phyloP scores from a whole-genome alignment of 2,329 filamentous ascomycete species.

The Phialocephala sp. region DNA sequence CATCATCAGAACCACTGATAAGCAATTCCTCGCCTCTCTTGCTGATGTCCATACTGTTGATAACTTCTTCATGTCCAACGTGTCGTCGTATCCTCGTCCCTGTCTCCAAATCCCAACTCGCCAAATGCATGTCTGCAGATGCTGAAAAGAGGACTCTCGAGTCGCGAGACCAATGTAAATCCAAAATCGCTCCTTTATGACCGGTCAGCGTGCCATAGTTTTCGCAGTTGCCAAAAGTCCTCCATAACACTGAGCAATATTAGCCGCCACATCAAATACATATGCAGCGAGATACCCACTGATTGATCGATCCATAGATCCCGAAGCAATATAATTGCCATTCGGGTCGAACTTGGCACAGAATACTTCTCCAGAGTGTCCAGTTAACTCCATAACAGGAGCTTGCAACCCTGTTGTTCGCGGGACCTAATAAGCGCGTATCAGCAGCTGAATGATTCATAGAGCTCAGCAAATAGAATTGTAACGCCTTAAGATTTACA shows the following conservation, averaged over 20 bases:
- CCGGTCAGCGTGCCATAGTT: slow-evolving; percentile 91
- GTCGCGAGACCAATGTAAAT: slow-evolving; percentile 96
- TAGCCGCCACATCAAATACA: slow-evolving; percentile 30
- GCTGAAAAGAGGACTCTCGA: slow-evolving; percentile 89
- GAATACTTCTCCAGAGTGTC: slow-evolving; percentile 86
- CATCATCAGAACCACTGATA: slow-evolving; percentile 91
- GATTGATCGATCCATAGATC: slow-evolving; percentile 92
- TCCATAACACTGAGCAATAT: slow-evolving; percentile 77
- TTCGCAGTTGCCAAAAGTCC: slow-evolving; percentile 88
- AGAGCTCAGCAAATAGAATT: slow-evolving; percentile 30
- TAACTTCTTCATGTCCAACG: slow-evolving; percentile 91
- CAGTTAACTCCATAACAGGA: slow-evolving; percentile 91
- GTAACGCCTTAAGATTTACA: slow-evolving; percentile 42
- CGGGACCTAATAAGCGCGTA: slow-evolving; percentile 60
- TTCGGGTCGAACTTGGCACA: slow-evolving; percentile 87
- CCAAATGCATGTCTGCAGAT: slow-evolving; percentile 90
- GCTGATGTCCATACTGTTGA: slow-evolving; percentile 90
- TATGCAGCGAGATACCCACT: slow-evolving; percentile 56
- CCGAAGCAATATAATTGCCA: slow-evolving; percentile 88
- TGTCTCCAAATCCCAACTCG: slow-evolving; percentile 93
- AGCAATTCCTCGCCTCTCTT: slow-evolving; percentile 89
- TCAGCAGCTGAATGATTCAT: slow-evolving; percentile 33
- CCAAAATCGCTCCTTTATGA: slow-evolving; percentile 88
- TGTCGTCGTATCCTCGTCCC: slow-evolving; percentile 92
- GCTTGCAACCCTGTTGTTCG: slow-evolving; percentile 85